phyloP scores from a whole-genome alignment of 2,329 filamentous ascomycete species.

The Aspergillus melleus region DNA sequence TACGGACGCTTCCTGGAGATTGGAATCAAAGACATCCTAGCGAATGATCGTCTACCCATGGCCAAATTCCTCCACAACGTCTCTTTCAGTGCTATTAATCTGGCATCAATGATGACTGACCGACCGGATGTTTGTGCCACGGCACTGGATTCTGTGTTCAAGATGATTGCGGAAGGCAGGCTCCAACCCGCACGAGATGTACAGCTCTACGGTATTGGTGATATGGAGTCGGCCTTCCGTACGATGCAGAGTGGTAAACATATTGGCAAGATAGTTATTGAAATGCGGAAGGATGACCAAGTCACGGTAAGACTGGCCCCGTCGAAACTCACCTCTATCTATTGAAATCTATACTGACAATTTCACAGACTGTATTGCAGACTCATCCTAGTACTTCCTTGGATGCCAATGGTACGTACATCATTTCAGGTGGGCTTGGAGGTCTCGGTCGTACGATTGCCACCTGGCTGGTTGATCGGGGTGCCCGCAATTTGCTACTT shows the following conservation, averaged over 20 bases:
- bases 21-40: conserved; percentile 9
- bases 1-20: conserved; percentile 27
- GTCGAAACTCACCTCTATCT: background rate
- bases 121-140: background rate
- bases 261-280: conserved; percentile 41
- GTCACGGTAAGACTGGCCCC: conserved; percentile 1
- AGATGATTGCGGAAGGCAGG: conserved; percentile 11
- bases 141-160: conserved; percentile 2
- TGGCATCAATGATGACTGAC: conserved; percentile 6
- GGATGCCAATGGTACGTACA: conserved; percentile 16
- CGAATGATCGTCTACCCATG: conserved; percentile 14
- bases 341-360: too few species aligned
- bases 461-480: conserved; percentile 33
- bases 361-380: conserved; percentile 6
- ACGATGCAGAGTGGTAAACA: conserved; percentile 37
- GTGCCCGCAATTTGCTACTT: conserved; percentile 35
- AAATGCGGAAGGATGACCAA: conserved; percentile 5
- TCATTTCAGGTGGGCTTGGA: background rate
- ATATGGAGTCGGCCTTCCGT: conserved; percentile 30
- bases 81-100: conserved; percentile 8
- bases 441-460: conserved; percentile 17
- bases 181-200: conserved; percentile 32
- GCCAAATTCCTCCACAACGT: conserved; percentile 7
- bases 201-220: conserved; percentile 24
- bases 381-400: conserved; percentile 12